A percentile compares a stretch with the other conserved stretches of the same genome.
Conservation (phyloP, 164 flowering plant species). For the Buxus sempervirens region DNA sequence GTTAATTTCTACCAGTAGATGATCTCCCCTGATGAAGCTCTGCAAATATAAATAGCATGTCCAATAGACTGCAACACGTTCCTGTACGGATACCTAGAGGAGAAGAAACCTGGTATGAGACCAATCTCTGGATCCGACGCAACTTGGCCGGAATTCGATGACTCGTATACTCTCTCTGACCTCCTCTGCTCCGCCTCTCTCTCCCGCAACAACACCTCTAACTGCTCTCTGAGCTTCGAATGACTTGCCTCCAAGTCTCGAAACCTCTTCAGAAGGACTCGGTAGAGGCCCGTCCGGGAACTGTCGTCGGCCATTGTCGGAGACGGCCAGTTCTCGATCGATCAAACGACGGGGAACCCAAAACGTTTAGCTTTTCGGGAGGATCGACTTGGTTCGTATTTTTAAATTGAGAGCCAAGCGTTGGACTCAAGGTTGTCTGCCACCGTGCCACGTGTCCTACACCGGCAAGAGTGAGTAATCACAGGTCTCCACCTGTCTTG, state of each 20-base stretch:
- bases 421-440: too few species aligned
- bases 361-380: too few species aligned
- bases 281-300: conserved; percentile 13
- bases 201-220: conserved; percentile 25
- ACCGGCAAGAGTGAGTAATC: too few species aligned
- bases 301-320: conserved; percentile 4
- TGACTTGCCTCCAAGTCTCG: conserved; percentile 54
- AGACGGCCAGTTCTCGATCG: too few species aligned
- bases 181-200: conserved; percentile 2
- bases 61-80: conserved; percentile 60
- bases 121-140: conserved; percentile 14
- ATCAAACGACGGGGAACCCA: too few species aligned
- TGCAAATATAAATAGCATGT: conserved; percentile 57
- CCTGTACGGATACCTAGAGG: conserved; percentile 29
- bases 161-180: background rate
- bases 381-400: too few species aligned
- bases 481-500: too few species aligned
- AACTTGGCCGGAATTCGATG: conserved; percentile 16
- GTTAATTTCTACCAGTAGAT: conserved; percentile 45
- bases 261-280: conserved; percentile 35
- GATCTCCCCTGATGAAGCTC: conserved; percentile 52
- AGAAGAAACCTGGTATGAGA: conserved; percentile 34
- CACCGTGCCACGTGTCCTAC: too few species aligned
- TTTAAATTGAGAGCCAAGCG: too few species aligned
- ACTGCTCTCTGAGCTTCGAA: conserved; percentile 37